phyloP scores from a whole-genome alignment of 768 basidiomycete species.

The Suillus placidus region DNA sequence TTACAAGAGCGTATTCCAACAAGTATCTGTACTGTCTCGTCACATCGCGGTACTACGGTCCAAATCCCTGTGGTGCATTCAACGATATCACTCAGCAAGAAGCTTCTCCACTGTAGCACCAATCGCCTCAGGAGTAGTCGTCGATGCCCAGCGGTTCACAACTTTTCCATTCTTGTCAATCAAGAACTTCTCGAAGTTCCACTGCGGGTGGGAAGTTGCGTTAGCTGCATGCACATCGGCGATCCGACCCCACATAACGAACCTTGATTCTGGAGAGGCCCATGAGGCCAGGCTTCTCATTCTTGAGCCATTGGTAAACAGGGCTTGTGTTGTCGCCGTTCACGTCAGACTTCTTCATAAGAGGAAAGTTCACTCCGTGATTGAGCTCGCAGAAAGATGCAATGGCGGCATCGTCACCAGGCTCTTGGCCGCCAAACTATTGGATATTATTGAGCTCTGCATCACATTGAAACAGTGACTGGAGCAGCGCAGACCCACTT shows the following conservation, averaged over 20 bases:
- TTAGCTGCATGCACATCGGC: slow-evolving; percentile 5
- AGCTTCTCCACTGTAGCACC: slow-evolving; percentile 67
- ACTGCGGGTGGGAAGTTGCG: slow-evolving; percentile 41
- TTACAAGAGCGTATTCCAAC: neutral
- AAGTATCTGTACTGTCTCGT: neutral
- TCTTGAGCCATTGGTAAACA: slow-evolving; percentile 85
- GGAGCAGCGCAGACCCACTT: slow-evolving; percentile 43
- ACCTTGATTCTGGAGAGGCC: slow-evolving; percentile 52
- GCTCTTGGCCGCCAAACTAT: slow-evolving; percentile 87
- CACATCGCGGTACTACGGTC: neutral
- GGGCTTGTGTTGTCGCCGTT: slow-evolving; percentile 86
- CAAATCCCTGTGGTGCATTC: neutral
- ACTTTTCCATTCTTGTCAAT: slow-evolving; percentile 55
- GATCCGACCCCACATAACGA: slow-evolving; percentile 35
- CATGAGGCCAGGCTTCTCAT: slow-evolving; percentile 71
- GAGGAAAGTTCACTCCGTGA: slow-evolving; percentile 87
- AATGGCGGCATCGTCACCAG: slow-evolving; percentile 76
- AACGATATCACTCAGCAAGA: slow-evolving; percentile 33
- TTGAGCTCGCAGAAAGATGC: slow-evolving; percentile 75
- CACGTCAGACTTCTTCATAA: slow-evolving; percentile 93
- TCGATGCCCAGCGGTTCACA: slow-evolving; percentile 75
- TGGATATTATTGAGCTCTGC: neutral
- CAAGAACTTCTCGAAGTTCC: slow-evolving; percentile 93
- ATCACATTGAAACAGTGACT: neutral
- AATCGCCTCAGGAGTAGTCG: slow-evolving; percentile 68